phyloP scores from a whole-genome alignment of 2,329 filamentous ascomycete species.

The Xylariaceae sp. region DNA sequence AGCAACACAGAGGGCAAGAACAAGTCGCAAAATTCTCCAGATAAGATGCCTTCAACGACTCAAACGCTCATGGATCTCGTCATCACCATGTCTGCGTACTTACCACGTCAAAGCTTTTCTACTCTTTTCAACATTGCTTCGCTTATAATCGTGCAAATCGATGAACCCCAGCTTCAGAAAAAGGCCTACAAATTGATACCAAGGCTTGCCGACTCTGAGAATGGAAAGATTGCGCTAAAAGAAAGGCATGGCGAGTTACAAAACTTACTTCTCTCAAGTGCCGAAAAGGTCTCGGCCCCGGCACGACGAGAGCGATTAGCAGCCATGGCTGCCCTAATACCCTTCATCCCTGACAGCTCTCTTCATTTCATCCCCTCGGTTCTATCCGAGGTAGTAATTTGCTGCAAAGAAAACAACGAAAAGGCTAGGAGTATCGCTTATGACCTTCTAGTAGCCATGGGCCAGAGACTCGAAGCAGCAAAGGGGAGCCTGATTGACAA shows the following conservation, averaged over 20 bases:
- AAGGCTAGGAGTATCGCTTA: conserved; percentile 86
- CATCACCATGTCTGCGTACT: conserved; percentile 90
- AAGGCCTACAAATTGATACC: conserved; percentile 98
- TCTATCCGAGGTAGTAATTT: conserved; percentile 89
- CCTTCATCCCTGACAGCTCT: conserved; percentile 67
- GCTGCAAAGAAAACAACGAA: conserved; percentile 96
- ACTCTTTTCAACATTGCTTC: conserved; percentile 82
- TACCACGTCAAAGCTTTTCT: conserved; percentile 79
- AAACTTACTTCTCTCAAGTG: conserved; percentile 68
- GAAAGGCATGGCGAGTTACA: conserved; percentile 77
- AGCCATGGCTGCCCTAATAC: conserved; percentile 74
- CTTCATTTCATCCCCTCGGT: conserved; percentile 92
- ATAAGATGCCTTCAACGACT: conserved; percentile 82
- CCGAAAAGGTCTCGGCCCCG: conserved; percentile 80
- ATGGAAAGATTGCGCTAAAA: conserved; percentile 67
- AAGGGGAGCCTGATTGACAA: conserved; percentile 74
- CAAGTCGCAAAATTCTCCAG: conserved; percentile 48
- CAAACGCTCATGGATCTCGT: conserved; percentile 96
- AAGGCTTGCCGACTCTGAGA: conserved; percentile 74
- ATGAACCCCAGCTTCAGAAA: conserved; percentile 92
- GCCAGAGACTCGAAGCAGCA: conserved; percentile 64
- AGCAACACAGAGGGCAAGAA: conserved; percentile 52
- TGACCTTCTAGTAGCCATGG: conserved; percentile 82
- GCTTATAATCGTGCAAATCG: conserved; percentile 71
- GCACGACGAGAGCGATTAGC: conserved; percentile 80